Percentiles rank a stretch among this genome's conserved stretches.
Conservation (phyloP, 352 stramenopile genomes). For the Poterioochromonas sp. region DNA sequence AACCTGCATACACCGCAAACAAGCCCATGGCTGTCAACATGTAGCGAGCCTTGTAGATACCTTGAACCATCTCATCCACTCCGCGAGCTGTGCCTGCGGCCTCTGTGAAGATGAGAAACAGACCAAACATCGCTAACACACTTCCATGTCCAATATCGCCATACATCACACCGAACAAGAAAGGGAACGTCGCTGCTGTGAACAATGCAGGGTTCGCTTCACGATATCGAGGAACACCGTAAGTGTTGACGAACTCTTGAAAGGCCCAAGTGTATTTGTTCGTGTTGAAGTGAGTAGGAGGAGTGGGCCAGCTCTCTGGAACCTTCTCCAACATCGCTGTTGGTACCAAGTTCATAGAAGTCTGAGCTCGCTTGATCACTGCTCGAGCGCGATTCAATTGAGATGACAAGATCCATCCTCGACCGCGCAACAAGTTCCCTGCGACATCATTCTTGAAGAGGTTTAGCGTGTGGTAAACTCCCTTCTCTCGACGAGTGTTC, state of each 20-base stretch:
- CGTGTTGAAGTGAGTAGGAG: conserved; percentile 94
- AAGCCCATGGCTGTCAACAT: conserved; percentile 98
- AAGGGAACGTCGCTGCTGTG: conserved; percentile 97
- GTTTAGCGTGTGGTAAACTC: conserved; percentile 94
- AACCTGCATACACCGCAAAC: conserved; percentile 91
- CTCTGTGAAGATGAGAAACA: conserved; percentile 69
- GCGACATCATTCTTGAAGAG: conserved; percentile 92
- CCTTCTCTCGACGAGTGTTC: conserved; percentile 91
- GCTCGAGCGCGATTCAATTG: conserved; percentile 63
- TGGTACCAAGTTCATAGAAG: conserved; percentile 83
- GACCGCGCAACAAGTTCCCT: conserved; percentile 81
- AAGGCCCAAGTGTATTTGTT: conserved; percentile 98
- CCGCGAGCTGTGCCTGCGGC: conserved; percentile 55
- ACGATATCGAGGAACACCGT: conserved; percentile 92
- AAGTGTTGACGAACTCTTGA: conserved; percentile 97
- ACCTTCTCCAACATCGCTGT: conserved; percentile 81
- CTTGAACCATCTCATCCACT: conserved; percentile 77
- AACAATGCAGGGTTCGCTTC: conserved; percentile 97
- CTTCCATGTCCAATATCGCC: conserved; percentile 95
- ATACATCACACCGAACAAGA: conserved; percentile 99
- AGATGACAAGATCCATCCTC: conserved; percentile 89
- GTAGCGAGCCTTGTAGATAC: conserved; percentile 84
- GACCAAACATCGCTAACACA: conserved; percentile 81
- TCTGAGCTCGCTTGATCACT: conserved; percentile 74
- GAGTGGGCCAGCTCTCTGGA: conserved; percentile 84